Evolutionary conservation across 345 rosid genomes (phyloP), one percentile per base, ranked within the genome.

Genomic region (Brassica carinata): DNA sequence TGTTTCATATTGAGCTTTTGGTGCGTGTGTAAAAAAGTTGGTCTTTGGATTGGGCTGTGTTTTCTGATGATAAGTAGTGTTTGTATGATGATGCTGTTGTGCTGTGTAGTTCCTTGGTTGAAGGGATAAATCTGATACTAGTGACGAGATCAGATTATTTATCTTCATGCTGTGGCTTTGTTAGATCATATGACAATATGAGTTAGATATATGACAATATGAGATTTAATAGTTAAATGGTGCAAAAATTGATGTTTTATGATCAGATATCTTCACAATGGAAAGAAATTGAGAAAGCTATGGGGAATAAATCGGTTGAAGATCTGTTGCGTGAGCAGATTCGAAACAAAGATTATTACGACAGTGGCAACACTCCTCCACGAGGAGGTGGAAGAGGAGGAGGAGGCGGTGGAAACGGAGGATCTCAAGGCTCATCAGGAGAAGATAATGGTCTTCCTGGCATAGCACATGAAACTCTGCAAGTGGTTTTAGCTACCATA

Each of bases 401-500:
- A 6, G 80, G 81, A 53, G 57, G 27, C 6, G 82, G 78, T 40
- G 83, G 71, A 17, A 45, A 76, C 1, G 51, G 79, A 15, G 84
- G 86, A 7, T 79, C 73, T 67, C 82, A 75, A 73, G 85, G 81
- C 45, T 69, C 86, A 63, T 51, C 85, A 67, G 88, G 80, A 18
- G 92, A 87, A 9, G 70, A 48, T 48, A 87, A 73, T 33, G 88
- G 86, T 18, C 15, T 73, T 64, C 64, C 79, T 38, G 87, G 88
- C 58, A 64, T 82, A 11, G 51, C 78, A 5, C 85, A 87, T 71
- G 94, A 90, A 79, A 82, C 87, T 3, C 23, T 86, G 71, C 92
- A 89, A 87, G 88, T 85, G 79, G 38, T 90, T 43, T 74, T 89
- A 81, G 94, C 94, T 67, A 88, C 92, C 40, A 23, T 85, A 68